Evolutionary conservation across 148 eudicot genomes (phyloP), one percentile per base, ranked within the genome.

Genomic region (Rhododendron ferrugineum): DNA sequence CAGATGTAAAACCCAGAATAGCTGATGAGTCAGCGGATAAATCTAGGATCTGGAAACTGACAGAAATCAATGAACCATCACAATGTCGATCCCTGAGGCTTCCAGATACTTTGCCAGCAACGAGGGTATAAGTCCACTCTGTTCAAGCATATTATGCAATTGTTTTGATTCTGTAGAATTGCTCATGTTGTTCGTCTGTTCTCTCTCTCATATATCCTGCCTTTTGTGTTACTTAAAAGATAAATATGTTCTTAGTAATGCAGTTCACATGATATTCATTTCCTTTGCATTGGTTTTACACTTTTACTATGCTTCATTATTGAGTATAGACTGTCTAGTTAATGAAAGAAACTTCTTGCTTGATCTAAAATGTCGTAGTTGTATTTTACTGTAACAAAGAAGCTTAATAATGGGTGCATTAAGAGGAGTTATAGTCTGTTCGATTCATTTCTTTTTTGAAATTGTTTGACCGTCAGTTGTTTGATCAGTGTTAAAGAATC

Each of bases 51-150:
- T 93, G 98, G 96, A 95, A 93, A 87, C 85, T 90, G 85, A 83
- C 92, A 36, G 96, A 94, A 88, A 91, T 95, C 66, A 93, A 78
- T 86, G 97, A 94, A 82, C 88, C 91, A 89, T 89, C 95, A 60
- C 97, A 95, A 87, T 94, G 95, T 85, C 94, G 95, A 77, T 95
- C 95, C 46, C 80, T 94, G 83, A 92, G 93, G 90, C 95, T 95
- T 79, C 94, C 97, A 82, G 97, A 95, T 86, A 91, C 85, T 87
- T 80, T 90, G 83, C 84, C 97, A 68, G 90, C 98, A 79, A 89
- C 85, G 89, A 93, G 88, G 93, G 98, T 95, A 89, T 30, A 74
- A 26, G 62, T 78, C 14, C 82, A 73, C 60, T 22, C 73, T 82
- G 7, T 46, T 81, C 52, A 40, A 34, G 18, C 32, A 47, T 58